These are phyloP conservation scores for Metschnikowia cubensis DNA, from an alignment of 805 yeast genomes.

Conservation along the genomic window DNA sequence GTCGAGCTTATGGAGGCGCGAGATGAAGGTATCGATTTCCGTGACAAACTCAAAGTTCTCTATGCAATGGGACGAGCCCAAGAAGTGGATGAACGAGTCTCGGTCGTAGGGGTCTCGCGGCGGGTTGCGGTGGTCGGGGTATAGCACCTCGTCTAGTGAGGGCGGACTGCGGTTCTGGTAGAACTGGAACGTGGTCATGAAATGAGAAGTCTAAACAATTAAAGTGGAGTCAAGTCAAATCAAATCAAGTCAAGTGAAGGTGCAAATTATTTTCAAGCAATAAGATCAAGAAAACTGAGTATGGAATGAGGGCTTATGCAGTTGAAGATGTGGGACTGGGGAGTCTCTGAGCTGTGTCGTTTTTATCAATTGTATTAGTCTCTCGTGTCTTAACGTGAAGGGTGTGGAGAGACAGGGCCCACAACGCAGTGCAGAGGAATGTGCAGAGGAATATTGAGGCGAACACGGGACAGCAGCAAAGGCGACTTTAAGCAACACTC, in stretches of 20 bases:
- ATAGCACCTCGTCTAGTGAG: slow-evolving; percentile 20
- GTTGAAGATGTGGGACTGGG: too few relatives aligned
- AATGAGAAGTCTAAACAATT: too few relatives aligned
- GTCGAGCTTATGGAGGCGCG: slow-evolving; percentile 3
- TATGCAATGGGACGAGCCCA: slow-evolving; percentile 29
- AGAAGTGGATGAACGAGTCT: slow-evolving; percentile 23
- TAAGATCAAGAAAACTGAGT: background rate
- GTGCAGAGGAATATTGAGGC: background rate
- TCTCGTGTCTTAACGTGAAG: too few relatives aligned
- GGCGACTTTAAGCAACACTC: background rate
- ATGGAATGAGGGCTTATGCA: too few relatives aligned
- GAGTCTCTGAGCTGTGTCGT: too few relatives aligned
- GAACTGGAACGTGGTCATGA: slow-evolving; percentile 14
- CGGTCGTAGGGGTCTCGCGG: slow-evolving; percentile 18
- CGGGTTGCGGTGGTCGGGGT: slow-evolving; percentile 3
- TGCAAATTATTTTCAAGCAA: too few relatives aligned
- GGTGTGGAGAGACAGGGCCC: background rate
- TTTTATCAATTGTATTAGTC: too few relatives aligned
- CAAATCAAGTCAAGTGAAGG: too few relatives aligned
- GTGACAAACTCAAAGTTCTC: slow-evolving; percentile 36
- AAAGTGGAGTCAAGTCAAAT: too few relatives aligned
- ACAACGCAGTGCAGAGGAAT: slow-evolving; percentile 1
- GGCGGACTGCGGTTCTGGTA: slow-evolving; percentile 15
- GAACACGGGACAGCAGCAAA: background rate
- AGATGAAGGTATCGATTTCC: slow-evolving; percentile 20